Conservation (phyloP, 345 rosid species). For the Mercurialis annua region DNA sequence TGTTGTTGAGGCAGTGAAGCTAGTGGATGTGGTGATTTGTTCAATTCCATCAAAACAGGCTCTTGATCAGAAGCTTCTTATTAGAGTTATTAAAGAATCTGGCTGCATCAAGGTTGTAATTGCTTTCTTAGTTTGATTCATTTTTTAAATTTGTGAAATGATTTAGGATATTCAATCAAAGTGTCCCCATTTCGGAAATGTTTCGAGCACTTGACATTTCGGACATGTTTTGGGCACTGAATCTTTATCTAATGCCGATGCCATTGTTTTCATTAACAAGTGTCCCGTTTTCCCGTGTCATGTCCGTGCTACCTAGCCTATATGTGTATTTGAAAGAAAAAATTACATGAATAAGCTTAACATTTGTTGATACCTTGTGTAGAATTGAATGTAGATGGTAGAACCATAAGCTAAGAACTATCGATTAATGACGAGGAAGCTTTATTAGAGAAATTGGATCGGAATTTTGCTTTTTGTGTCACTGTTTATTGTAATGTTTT, state of each 20-base stretch:
- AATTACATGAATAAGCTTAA: background rate
- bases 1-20: conserved; percentile 60
- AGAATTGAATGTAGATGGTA: background rate
- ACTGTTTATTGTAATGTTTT: background rate
- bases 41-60: conserved; percentile 61
- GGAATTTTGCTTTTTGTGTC: no score
- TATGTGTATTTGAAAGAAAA: no score
- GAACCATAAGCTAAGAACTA: background rate
- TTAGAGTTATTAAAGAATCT: conserved; percentile 50
- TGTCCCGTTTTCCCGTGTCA: background rate
- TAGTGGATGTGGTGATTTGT: conserved; percentile 76
- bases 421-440: background rate
- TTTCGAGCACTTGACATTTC: no score
- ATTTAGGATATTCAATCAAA: background rate
- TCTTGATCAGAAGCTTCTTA: conserved; percentile 64
- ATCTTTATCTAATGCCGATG: no score
- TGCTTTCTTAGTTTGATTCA: background rate
- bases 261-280: no score
- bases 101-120: conserved; percentile 35
- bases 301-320: background rate
- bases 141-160: background rate
- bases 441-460: background rate
- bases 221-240: no score
- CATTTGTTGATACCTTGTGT: background rate
- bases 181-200: no score